These are phyloP conservation scores for Paecilomyces variotii DNA, from an alignment of 2,329 filamentous ascomycete genomes.

Conservation along the genomic window DNA sequence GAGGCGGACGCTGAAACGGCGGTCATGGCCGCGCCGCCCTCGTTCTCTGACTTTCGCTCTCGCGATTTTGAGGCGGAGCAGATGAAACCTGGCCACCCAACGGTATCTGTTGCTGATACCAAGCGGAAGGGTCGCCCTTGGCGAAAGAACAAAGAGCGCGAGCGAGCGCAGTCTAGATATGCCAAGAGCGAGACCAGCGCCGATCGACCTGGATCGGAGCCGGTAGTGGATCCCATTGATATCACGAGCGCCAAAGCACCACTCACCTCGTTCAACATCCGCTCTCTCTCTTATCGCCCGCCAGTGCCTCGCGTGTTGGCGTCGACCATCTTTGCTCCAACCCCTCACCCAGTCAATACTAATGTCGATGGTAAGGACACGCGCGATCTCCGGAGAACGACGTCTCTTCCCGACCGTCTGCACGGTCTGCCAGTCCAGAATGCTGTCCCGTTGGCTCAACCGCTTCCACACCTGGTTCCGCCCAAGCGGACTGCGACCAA, in stretches of 20 bases:
- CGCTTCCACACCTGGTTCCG: slow-evolving; percentile 13
- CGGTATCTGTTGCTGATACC: slow-evolving; percentile 7
- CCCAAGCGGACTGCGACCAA: slow-evolving; percentile 39
- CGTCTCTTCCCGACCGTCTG: slow-evolving; percentile 64
- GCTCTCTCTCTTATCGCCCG: slow-evolving; percentile 55
- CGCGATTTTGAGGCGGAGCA: slow-evolving; percentile 39
- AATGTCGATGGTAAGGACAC: slow-evolving; percentile 32
- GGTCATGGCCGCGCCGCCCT: slow-evolving; percentile 21
- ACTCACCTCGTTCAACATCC: slow-evolving; percentile 49
- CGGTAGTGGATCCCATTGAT: not conserved
- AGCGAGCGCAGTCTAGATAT: not conserved
- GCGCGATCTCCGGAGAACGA: slow-evolving; percentile 62
- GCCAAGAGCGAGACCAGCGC: not conserved
- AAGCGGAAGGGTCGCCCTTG: slow-evolving; percentile 26
- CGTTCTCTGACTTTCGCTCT: slow-evolving; percentile 17
- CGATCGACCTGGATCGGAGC: not conserved
- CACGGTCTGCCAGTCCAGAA: slow-evolving; percentile 27
- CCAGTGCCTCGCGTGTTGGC: slow-evolving; percentile 59
- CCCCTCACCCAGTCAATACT: slow-evolving; percentile 10
- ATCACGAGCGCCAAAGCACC: slow-evolving; percentile 15
- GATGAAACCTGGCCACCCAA: slow-evolving; percentile 1
- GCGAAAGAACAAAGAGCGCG: slow-evolving; percentile 6
- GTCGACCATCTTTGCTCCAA: slow-evolving; percentile 59
- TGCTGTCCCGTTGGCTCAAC: slow-evolving; percentile 12
- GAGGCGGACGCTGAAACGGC: slow-evolving; percentile 45